Base-by-base conservation (phyloP, 805 yeast species). In the Brettanomyces naardenensis region DNA sequence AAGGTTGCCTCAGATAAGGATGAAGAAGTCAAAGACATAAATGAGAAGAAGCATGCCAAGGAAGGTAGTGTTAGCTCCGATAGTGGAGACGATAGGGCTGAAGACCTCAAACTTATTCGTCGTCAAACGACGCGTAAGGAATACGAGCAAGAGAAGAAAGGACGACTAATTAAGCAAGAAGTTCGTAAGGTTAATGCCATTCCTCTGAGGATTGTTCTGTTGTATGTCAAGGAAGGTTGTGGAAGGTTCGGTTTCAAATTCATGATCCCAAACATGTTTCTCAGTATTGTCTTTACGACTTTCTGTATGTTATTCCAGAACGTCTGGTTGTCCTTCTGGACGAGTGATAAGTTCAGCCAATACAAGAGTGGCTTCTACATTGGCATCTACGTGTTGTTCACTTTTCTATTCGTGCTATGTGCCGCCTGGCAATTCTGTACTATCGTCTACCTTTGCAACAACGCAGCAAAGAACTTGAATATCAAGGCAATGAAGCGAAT, bases 261-360 rank as follows among this genome's bases (percentile, higher is more conserved):
- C 39, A 58, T 48, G 30, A n/a, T 53, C 4, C 42, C 48, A 3
- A 35, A 49, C 19, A 25, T 54, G 27, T 11, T 44, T 2, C 23
- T 45, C n/a, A 39, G 45, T 6, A 43, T 52, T 31, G 28, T 52
- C 1, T 23, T 71, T 6, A 66, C 70, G 37, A 68, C 72, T 0
- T 79, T 78, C 56, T 63, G 69, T 40, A 65, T 62, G 38, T 55
- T 80, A 20, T 78, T 80, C 53, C 68, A 78, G 33, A 79, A 77
- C 54, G 75, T 80, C 19, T 84, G 94, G 94, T 62, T 87, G 44
- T 79, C 92, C 1, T 87, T 80, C 59, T 87, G 95, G 95, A 67
- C 82, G 1, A 62, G 61, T 10, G 40, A 63, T 38, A 72, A 69
- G 52, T 84, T 79, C 51, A 41, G 52, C 5, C 49, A 56, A 18